Evolutionary conservation across 306 rosid genomes (phyloP).

Genomic region (Hippophae rhamnoides): DNA sequence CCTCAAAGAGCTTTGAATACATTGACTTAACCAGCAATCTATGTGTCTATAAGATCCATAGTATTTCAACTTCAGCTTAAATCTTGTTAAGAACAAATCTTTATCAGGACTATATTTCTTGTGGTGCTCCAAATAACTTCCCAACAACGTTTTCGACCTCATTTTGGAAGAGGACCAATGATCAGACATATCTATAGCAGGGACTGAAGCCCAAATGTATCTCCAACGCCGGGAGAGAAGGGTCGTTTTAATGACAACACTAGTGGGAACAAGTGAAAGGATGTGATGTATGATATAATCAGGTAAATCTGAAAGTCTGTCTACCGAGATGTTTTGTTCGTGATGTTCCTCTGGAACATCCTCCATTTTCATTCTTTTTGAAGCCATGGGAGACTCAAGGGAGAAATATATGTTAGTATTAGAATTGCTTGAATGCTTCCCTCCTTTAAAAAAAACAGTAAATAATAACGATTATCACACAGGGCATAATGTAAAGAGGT

Average conservation of each 20-base stretch:
- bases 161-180: neutral
- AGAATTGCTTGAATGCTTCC: neutral
- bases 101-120: neutral
- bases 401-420: too few species aligned
- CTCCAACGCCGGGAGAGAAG: constrained; percentile 10
- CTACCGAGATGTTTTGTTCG: neutral
- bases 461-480: too few species aligned
- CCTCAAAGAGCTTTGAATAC: neutral
- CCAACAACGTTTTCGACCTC: neutral
- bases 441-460: neutral
- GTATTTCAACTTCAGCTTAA: neutral
- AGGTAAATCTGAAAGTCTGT: constrained; percentile 4
- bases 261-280: constrained; percentile 7
- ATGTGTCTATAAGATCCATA: neutral
- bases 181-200: neutral
- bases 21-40: neutral
- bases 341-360: too few species aligned
- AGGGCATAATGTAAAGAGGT: too few species aligned
- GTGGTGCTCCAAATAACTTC: neutral
- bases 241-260: constrained; percentile 2
- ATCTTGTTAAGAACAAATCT: neutral
- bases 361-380: too few species aligned
- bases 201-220: neutral
- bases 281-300: neutral
- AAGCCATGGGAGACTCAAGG: too few species aligned